Evolutionary conservation across 306 rosid species (phyloP).

Genomic region (Corylus americana): DNA sequence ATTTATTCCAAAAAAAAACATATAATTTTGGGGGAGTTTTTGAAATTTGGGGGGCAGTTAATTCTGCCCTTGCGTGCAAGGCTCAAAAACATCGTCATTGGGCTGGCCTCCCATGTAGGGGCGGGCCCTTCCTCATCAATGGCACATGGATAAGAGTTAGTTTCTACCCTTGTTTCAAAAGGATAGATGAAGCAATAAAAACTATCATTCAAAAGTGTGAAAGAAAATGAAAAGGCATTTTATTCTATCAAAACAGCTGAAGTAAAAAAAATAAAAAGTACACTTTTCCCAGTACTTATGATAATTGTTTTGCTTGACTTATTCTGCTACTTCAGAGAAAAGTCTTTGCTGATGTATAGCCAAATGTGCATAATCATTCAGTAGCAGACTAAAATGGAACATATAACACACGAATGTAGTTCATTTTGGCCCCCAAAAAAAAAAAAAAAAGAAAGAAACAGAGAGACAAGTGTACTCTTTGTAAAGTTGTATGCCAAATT

Average conservation of each 20-base stretch:
- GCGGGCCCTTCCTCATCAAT: neutral
- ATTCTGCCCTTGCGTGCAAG: no score
- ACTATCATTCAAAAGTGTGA: neutral
- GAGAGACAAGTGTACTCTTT: neutral
- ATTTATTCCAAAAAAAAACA: no score
- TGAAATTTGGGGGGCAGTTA: no score
- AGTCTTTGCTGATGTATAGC: neutral
- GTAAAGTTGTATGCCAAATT: neutral
- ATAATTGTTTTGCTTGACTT: neutral
- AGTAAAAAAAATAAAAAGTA: neutral
- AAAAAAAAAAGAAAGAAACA: no score
- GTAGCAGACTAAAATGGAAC: neutral
- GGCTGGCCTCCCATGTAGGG: neutral
- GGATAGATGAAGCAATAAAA: neutral
- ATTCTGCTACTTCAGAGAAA: neutral
- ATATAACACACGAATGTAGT: neutral
- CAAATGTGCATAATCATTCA: neutral
- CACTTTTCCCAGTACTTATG: neutral
- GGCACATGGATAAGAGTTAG: neutral
- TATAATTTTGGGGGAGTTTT: no score
- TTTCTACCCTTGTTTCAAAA: neutral
- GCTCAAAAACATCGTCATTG: neutral
- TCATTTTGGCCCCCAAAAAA: neutral
- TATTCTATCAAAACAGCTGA: neutral
- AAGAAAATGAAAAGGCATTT: neutral